phyloP scores from a whole-genome alignment of 352 stramenopile species.

The Phytophthora citrophthora region DNA sequence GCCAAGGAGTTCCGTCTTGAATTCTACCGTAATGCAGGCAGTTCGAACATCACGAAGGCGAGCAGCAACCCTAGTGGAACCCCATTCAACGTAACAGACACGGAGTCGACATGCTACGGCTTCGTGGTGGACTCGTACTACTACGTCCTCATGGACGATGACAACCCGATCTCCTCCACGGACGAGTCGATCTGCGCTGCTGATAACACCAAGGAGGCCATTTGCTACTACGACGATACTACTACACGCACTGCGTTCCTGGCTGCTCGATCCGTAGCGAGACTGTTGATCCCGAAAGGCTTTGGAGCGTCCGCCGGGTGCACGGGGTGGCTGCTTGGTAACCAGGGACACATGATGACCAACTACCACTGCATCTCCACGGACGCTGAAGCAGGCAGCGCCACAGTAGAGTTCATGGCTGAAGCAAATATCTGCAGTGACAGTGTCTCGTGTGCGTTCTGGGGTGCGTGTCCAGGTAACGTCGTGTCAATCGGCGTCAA shows the following conservation, averaged over 20 bases:
- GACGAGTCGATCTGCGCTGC: conserved; percentile 56
- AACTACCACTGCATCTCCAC: conserved; percentile 77
- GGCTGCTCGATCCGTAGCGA: conserved; percentile 51
- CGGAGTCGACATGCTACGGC: conserved; percentile 47
- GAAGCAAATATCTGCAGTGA: conserved; percentile 44
- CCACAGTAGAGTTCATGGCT: conserved; percentile 72
- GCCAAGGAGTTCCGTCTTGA: conserved; percentile 65
- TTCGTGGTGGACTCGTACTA: conserved; percentile 60
- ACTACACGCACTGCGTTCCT: conserved; percentile 41
- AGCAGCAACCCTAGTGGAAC: conserved; percentile 9
- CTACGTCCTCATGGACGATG: conserved; percentile 50
- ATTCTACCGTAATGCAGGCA: conserved; percentile 51
- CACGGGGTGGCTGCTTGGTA: conserved; percentile 70
- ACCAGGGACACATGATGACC: conserved; percentile 66
- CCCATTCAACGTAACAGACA: conserved; percentile 29
- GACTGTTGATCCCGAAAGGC: conserved; percentile 58
- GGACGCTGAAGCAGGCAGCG: conserved; percentile 40
- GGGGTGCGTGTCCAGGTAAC: conserved; percentile 49
- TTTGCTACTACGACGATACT: conserved; percentile 54
- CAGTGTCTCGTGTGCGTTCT: conserved; percentile 38
- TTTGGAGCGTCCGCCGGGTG: conserved; percentile 40
- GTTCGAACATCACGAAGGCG: conserved; percentile 5
- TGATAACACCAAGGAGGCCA: conserved; percentile 67
- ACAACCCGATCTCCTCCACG: conserved; percentile 47
- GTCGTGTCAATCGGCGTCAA: conserved; percentile 50